These are phyloP conservation scores for Zygoascus meyerae DNA, from an alignment of 1,139 yeast species.

Conservation along the genomic window DNA sequence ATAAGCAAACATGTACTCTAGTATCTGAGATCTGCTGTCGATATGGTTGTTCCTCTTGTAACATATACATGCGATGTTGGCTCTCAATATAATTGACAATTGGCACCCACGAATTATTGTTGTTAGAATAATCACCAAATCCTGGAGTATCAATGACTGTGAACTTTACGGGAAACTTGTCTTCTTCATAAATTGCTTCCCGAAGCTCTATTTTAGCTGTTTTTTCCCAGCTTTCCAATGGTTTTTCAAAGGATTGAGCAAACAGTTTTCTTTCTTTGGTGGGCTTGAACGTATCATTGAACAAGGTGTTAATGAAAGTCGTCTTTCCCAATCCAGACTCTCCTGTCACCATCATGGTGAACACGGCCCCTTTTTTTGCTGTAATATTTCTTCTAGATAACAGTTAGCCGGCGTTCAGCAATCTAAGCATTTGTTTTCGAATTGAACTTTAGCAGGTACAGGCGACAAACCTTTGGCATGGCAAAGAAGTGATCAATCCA, in stretches of 20 bases:
- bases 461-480: conserved; percentile 58
- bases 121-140: conserved; percentile 68
- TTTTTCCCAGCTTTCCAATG: conserved; percentile 23
- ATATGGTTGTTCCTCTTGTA: conserved; percentile 68
- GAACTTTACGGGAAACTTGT: conserved; percentile 46
- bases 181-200: conserved; percentile 45
- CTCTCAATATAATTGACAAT: conserved; percentile 53
- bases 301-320: conserved; percentile 79
- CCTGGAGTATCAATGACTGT: conserved; percentile 69
- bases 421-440: background rate
- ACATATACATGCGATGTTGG: conserved; percentile 52
- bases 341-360: conserved; percentile 88
- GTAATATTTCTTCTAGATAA: conserved; percentile 59
- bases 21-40: conserved; percentile 47
- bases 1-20: conserved; percentile 72
- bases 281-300: conserved; percentile 39
- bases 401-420: background rate
- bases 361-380: conserved; percentile 73
- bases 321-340: conserved; percentile 88
- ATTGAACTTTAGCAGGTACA: conserved; percentile 29
- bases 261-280: conserved; percentile 4
- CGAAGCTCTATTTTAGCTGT: conserved; percentile 39
- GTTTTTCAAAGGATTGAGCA: background rate
- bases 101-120: conserved; percentile 54
- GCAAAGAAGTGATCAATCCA: conserved; percentile 56